Percentiles rank a stretch among this genome's conserved stretches.
Conservation (phyloP, 495 filamentous ascomycete species). For the Hypoxylon fragiforme region DNA sequence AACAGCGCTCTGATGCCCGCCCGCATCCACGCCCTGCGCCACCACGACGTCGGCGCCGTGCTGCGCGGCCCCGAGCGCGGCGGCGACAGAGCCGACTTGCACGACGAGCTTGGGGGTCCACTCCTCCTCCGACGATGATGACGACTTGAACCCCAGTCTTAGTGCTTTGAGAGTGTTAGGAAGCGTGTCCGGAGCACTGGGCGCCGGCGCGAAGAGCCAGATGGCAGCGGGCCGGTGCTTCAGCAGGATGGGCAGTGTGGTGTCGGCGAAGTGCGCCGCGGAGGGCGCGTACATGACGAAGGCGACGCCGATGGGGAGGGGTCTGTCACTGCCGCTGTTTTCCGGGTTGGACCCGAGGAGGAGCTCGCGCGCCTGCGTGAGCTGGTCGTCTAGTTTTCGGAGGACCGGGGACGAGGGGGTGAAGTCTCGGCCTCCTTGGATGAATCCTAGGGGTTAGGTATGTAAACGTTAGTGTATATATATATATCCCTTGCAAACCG, state of each 20-base stretch:
- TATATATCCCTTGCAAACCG: no score
- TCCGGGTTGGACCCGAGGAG: constrained; percentile 11
- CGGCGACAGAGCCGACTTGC: constrained; percentile 65
- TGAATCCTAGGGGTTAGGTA: constrained; percentile 45
- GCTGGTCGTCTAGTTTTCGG: constrained; percentile 34
- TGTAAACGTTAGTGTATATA: no score
- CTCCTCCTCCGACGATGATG: constrained; percentile 33
- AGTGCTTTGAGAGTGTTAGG: constrained; percentile 33
- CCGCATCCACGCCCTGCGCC: constrained; percentile 73
- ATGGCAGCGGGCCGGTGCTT: constrained; percentile 63
- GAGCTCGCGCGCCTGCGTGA: constrained; percentile 40
- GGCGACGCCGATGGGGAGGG: constrained; percentile 46
- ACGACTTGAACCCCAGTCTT: no score
- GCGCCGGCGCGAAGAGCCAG: constrained; percentile 73
- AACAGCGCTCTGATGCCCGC: constrained; percentile 67
- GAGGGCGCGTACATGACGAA: constrained; percentile 41
- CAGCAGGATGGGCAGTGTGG: constrained; percentile 41
- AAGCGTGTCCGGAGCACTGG: constrained; percentile 55
- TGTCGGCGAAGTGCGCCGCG: constrained; percentile 36
- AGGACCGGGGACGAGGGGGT: constrained; percentile 34
- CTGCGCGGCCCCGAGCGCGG: constrained; percentile 51
- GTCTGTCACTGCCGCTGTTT: constrained; percentile 24
- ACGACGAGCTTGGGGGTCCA: constrained; percentile 58
- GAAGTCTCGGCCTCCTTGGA: constrained; percentile 44
- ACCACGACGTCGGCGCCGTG: constrained; percentile 66